A percentile compares a stretch with the other conserved stretches of the same genome.
Conservation (phyloP, 805 yeast species). For the Candida krabiensis region DNA sequence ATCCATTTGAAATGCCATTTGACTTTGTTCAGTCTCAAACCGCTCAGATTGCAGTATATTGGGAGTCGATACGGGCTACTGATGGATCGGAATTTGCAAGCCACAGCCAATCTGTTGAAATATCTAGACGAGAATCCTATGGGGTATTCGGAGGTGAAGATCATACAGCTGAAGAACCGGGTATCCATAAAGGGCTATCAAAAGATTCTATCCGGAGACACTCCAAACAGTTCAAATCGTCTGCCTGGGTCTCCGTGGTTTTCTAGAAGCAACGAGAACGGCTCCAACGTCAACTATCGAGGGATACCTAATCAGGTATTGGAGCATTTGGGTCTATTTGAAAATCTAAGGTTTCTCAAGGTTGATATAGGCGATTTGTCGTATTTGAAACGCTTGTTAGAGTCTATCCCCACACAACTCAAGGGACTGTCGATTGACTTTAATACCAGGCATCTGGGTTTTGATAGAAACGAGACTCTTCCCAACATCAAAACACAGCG, state of each 20-base stretch:
- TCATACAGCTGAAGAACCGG: constrained; percentile 15
- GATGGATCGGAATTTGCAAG: constrained; percentile 8
- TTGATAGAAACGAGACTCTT: constrained; percentile 5
- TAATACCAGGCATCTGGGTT: constrained; percentile 11
- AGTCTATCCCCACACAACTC: constrained; percentile 14
- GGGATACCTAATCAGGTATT: constrained; percentile 11
- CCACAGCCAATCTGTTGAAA: constrained; percentile 12
- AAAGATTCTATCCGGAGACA: neutral
- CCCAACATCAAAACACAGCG: constrained; percentile 8
- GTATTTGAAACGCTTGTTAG: constrained; percentile 7
- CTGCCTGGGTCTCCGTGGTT: neutral
- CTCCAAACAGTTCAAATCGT: neutral
- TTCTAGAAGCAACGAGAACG: neutral
- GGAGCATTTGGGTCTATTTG: constrained; percentile 8
- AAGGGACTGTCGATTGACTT: constrained; percentile 19
- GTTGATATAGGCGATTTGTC: constrained; percentile 14
- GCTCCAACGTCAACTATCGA: constrained; percentile 1
- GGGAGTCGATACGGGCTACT: constrained; percentile 5
- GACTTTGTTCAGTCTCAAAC: constrained; percentile 20
- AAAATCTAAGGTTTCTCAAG: constrained; percentile 16
- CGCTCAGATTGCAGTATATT: constrained; percentile 17
- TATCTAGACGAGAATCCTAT: constrained; percentile 13
- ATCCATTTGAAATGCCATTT: constrained; percentile 19
- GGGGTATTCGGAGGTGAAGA: constrained; percentile 15
- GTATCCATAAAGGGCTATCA: constrained; percentile 5